Base-by-base conservation (phyloP, 371 early-diverging fungal genomes). In the Entomophthora muscae region DNA sequence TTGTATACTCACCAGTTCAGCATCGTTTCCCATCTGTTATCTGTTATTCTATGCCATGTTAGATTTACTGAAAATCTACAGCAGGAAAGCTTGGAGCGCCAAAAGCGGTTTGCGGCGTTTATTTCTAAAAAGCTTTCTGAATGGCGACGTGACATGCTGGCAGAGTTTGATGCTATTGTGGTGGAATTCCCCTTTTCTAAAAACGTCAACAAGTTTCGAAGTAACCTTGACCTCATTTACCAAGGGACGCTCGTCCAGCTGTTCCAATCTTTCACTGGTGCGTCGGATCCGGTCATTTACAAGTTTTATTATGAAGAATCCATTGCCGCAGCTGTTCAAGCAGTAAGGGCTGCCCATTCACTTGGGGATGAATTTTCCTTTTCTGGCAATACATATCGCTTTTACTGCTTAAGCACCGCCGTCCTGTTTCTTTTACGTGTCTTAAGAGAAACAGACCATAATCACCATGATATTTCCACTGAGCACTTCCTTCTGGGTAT, bases 321-420 rank as follows among this genome's bases (percentile, higher is more conserved):
- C 12, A 57, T 26, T 26, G 17, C 29, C n/a, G 17, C 31, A 2
- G 12, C 27, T 57, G 32, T 29, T 17, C 58, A 31, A 29, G 58
- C 58, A 17, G 31, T 57, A 26, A 61, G 22, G 21, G 42, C 33
- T n/a, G 31, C 33, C 22, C 17, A 29, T 17, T 26, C 58, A 29
- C 29, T 57, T 29, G 58, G 58, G 2, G 26, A 31, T 21, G 32
- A 31, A 2, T 57, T 57, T 28, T 57, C 26, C 29, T 29, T 57
- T 17, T 57, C 26, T 21, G 58, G 58, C 3, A 61, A 31, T 10
- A 61, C 61, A 13, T 61, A 61, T 24, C 12, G 42, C 17, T 61
- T 61, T 30, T 61, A 61, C 31, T 31, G 33, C 42, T 51, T 61
- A 3, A 30, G 61, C 17, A 30, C 22, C 42, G 61, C 61, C 42